Percentiles rank a stretch among this genome's conserved stretches.
These are phyloP conservation scores for Paecilomyces sp. DNA, from an alignment of 2,329 filamentous ascomycete genomes.

Conservation along the genomic window DNA sequence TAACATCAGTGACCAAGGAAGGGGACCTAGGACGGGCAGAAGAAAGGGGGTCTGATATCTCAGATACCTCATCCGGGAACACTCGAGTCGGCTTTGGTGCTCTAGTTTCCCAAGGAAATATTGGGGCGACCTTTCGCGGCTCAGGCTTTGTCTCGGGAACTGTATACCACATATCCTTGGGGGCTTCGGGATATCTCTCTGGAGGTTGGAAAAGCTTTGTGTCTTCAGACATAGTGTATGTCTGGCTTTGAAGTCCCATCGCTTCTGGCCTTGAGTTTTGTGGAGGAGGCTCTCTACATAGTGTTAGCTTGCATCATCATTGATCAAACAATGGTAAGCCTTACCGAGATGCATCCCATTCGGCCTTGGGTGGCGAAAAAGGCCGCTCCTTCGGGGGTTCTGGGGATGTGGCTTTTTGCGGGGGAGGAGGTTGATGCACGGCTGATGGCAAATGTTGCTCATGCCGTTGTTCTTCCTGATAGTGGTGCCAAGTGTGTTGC, in stretches of 20 bases:
- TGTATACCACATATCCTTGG: slow-evolving; percentile 82
- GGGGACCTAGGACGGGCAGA: background rate
- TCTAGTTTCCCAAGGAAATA: slow-evolving; percentile 87
- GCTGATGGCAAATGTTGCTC: slow-evolving; percentile 31
- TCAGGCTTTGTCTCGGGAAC: slow-evolving; percentile 56
- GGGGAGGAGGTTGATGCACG: slow-evolving; percentile 35
- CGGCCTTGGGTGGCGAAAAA: slow-evolving; percentile 51
- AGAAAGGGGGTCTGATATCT: background rate
- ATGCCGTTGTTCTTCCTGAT: background rate
- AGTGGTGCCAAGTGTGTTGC: background rate
- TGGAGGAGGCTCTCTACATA: slow-evolving; percentile 53
- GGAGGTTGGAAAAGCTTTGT: slow-evolving; percentile 70
- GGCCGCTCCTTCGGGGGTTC: slow-evolving; percentile 27
- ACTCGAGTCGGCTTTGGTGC: slow-evolving; percentile 52
- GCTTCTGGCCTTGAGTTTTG: slow-evolving; percentile 73
- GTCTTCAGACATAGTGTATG: slow-evolving; percentile 79
- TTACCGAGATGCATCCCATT: slow-evolving; percentile 58
- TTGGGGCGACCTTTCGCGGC: slow-evolving; percentile 54
- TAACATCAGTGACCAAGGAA: background rate
- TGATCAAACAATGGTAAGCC: slow-evolving; percentile 13
- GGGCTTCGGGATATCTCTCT: slow-evolving; percentile 69
- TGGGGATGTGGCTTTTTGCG: slow-evolving; percentile 28
- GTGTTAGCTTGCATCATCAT: slow-evolving; percentile 11
- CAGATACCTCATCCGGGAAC: slow-evolving; percentile 29
- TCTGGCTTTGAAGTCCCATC: slow-evolving; percentile 67